Base-by-base conservation (phyloP, 2,329 filamentous ascomycete species). In the Clarireedia monteithiana region DNA sequence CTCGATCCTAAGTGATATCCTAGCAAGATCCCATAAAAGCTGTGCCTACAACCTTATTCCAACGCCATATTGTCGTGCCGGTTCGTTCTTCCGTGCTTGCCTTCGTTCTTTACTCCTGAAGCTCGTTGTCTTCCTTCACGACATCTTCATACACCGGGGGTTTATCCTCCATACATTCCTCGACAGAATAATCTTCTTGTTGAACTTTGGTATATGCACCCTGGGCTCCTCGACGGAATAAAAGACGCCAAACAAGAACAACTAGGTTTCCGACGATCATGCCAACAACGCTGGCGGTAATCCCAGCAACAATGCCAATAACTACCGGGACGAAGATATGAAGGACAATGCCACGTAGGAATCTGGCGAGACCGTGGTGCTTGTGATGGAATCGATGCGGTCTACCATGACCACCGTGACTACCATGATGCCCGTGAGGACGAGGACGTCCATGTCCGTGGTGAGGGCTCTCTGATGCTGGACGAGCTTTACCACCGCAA, bases 281-380 rank as follows among this genome's bases (percentile, higher is more conserved):
- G 54, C 83, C 85, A 48, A 89, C 67, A 42, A 88, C 69, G 70
- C 85, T 86, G 60, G 85, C 82, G 30, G 77, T 76, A 54, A 89
- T 78, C 66, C 86, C 87, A 46, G 84, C 83, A 24, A 82, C 77
- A 60, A 89, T 77, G 57, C 87, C 87, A 60, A 89, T 77, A 52
- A 86, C 72, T 53, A 89, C 75, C 1, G 87, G 86, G 40, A 89
- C 74, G 48, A 89, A 69, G 46, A 90, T 77, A 59, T 85, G 81
- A 39, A 82, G 74, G 60, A 79, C 75, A 50, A 86, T 75, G 63
- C 79, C 79, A 65, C 76, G 75, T 48, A 83, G 61, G 26, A 83
- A 70, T 58, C 75, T 71, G 53, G 73, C 69, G 71, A 79, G 78
- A 55, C 68, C 69, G 63, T 67, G 62, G 42, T 69, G 66, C 53